Evolutionary conservation across 768 basidiomycete species (phyloP).

Genomic region (Boletus reticuloceps): DNA sequence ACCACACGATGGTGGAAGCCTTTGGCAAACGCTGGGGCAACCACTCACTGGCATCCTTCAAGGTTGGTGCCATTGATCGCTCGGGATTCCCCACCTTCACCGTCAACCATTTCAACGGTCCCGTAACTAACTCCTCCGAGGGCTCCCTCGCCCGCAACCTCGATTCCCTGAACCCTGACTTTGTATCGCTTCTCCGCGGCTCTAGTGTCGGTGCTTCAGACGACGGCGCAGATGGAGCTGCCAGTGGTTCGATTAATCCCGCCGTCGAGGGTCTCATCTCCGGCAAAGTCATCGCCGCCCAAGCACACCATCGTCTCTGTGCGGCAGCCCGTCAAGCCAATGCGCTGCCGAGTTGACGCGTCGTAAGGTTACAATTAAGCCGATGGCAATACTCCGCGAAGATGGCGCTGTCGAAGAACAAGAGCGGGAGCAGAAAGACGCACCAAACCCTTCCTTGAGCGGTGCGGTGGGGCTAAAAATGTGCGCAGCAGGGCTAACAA

Average conservation of each 20-base stretch:
- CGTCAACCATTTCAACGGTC: too few relatives aligned
- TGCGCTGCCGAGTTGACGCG: slow-evolving; percentile 90
- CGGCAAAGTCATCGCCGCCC: slow-evolving; percentile 84
- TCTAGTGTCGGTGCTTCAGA: slow-evolving; percentile 34
- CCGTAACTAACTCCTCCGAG: slow-evolving; percentile 83
- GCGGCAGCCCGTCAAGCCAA: slow-evolving; percentile 90
- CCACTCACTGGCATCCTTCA: slow-evolving; percentile 90
- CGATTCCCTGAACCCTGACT: slow-evolving; percentile 89
- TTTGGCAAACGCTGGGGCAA: slow-evolving; percentile 94
- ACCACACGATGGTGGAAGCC: slow-evolving; percentile 91
- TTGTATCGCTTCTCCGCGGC: slow-evolving; percentile 85
- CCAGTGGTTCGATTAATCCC: slow-evolving; percentile 50
- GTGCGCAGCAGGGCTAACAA: too few relatives aligned
- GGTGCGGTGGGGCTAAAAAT: too few relatives aligned
- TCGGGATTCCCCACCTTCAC: too few relatives aligned
- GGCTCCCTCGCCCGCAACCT: slow-evolving; percentile 86
- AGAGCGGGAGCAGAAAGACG: slow-evolving; percentile 48
- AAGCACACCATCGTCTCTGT: slow-evolving; percentile 94
- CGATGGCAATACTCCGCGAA: slow-evolving; percentile 40
- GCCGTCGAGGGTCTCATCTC: slow-evolving; percentile 92
- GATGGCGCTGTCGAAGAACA: slow-evolving; percentile 36
- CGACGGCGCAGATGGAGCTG: slow-evolving; percentile 71
- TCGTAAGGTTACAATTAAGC: slow-evolving; percentile 70
- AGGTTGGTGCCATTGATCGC: slow-evolving; percentile 59
- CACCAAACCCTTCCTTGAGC: slow-evolving; percentile 22